phyloP scores from a whole-genome alignment of 169 alveolate species.

The Plasmodium yoelii region DNA sequence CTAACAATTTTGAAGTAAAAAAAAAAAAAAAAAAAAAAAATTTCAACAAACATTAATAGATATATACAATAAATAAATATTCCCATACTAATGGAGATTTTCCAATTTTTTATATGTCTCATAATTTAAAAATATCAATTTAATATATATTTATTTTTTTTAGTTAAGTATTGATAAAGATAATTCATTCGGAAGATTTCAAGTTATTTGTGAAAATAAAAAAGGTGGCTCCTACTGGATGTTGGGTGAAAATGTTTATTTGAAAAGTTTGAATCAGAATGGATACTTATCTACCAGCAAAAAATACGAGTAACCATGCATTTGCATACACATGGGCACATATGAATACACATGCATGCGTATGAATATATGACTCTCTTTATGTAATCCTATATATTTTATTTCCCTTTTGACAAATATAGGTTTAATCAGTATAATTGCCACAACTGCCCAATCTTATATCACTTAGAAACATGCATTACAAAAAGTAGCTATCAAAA shows the following conservation, averaged over 20 bases:
- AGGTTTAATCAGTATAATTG: conserved; percentile 68
- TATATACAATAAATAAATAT: no score
- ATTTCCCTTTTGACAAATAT: background rate
- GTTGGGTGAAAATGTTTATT: conserved; percentile 22
- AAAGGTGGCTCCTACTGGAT: conserved; percentile 21
- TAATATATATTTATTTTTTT: background rate
- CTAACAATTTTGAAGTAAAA: conserved; percentile 64
- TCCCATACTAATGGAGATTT: no score
- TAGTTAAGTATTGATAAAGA: conserved; percentile 40
- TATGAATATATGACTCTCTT: background rate
- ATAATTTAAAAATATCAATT: no score
- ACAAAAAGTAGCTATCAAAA: conserved; percentile 5
- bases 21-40: conserved; percentile 8
- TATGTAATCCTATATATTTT: background rate
- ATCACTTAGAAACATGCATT: conserved; percentile 64
- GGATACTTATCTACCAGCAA: conserved; percentile 66
- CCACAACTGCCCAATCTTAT: conserved; percentile 57
- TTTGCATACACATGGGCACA: background rate
- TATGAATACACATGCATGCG: background rate
- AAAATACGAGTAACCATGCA: conserved; percentile 49
- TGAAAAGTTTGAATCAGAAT: conserved; percentile 40
- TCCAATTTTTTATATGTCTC: background rate
- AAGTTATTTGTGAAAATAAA: conserved; percentile 66
- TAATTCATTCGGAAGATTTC: conserved; percentile 28
- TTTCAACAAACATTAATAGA: no score